These are phyloP conservation scores for Naganishia sp. DNA, from an alignment of 1,284 basidiomycete species.

Conservation along the genomic window DNA sequence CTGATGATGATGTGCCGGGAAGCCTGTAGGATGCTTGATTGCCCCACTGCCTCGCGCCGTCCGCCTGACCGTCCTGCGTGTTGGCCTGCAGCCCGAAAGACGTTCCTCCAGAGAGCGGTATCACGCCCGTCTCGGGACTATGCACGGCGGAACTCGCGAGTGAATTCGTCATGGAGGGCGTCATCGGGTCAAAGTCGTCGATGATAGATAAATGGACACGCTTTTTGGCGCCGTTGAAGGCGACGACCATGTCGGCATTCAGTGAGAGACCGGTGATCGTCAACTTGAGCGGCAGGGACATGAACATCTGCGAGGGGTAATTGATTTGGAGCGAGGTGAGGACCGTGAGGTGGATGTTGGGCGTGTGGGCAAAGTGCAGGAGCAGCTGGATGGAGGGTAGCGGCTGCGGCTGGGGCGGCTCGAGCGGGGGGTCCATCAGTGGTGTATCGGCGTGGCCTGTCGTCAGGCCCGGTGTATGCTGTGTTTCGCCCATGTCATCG, in stretches of 20 bases:
- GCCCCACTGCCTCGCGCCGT: neutral
- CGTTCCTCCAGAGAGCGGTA: constrained; percentile 39
- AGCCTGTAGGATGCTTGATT: neutral
- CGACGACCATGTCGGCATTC: constrained; percentile 81
- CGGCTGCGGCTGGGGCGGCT: constrained; percentile 32
- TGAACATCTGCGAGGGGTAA: constrained; percentile 91
- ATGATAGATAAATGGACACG: constrained; percentile 85
- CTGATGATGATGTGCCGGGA: too few species aligned
- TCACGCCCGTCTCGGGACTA: constrained; percentile 44
- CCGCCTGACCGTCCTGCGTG: constrained; percentile 38
- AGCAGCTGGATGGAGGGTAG: constrained; percentile 56
- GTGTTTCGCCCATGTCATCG: constrained; percentile 28
- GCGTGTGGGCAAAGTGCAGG: constrained; percentile 52
- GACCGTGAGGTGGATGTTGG: constrained; percentile 62
- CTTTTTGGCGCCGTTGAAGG: constrained; percentile 76
- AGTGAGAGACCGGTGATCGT: constrained; percentile 85
- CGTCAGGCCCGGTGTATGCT: constrained; percentile 25
- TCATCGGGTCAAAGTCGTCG: constrained; percentile 79
- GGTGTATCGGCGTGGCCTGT: constrained; percentile 35
- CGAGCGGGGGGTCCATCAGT: constrained; percentile 23
- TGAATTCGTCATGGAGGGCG: constrained; percentile 63
- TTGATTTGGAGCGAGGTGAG: constrained; percentile 94
- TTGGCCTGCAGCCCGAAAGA: constrained; percentile 41
- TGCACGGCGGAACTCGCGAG: constrained; percentile 54
- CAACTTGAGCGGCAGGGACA: constrained; percentile 91